Evolutionary conservation across 2,329 filamentous ascomycete species (phyloP).

Genomic region (Pseudopyrenochaeta lycopersici): DNA sequence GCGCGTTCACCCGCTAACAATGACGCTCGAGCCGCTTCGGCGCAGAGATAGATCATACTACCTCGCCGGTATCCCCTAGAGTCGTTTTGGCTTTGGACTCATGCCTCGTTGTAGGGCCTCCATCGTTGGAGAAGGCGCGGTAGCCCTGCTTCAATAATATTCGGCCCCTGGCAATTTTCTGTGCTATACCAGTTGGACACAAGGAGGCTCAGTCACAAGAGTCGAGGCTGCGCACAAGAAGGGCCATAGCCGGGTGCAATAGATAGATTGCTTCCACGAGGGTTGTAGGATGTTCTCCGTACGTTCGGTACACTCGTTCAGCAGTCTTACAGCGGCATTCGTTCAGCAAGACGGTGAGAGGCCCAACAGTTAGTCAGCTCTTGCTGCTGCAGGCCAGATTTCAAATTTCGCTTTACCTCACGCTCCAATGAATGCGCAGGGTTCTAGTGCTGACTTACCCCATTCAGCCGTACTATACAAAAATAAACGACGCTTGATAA

Average conservation of each 20-base stretch:
- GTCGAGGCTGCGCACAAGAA: slow-evolving; percentile 23
- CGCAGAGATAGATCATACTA: slow-evolving; percentile 4
- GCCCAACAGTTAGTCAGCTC: slow-evolving; percentile 17
- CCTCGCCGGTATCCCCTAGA: neutral
- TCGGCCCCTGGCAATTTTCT: neutral
- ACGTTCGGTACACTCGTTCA: slow-evolving; percentile 10
- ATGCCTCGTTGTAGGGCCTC: neutral
- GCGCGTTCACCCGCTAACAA: slow-evolving; percentile 23
- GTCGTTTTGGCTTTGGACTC: neutral
- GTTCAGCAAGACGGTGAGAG: slow-evolving; percentile 15
- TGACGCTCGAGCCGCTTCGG: slow-evolving; percentile 24
- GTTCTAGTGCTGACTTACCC: slow-evolving; percentile 32
- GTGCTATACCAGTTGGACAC: slow-evolving; percentile 16
- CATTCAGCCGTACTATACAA: slow-evolving; percentile 20
- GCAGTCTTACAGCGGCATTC: slow-evolving; percentile 18
- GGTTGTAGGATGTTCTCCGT: slow-evolving; percentile 15
- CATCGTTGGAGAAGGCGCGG: neutral
- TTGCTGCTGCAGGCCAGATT: slow-evolving; percentile 18
- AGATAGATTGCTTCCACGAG: slow-evolving; percentile 33
- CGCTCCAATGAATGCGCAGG: slow-evolving; percentile 15
- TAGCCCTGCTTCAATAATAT: neutral
- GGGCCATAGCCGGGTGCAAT: slow-evolving; percentile 26
- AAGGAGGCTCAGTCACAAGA: slow-evolving; percentile 23
- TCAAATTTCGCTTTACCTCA: slow-evolving; percentile 11
- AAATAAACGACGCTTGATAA: slow-evolving; percentile 25